Conservation (phyloP, 306 rosid genomes). For the Elaeagnus macrophylla region DNA sequence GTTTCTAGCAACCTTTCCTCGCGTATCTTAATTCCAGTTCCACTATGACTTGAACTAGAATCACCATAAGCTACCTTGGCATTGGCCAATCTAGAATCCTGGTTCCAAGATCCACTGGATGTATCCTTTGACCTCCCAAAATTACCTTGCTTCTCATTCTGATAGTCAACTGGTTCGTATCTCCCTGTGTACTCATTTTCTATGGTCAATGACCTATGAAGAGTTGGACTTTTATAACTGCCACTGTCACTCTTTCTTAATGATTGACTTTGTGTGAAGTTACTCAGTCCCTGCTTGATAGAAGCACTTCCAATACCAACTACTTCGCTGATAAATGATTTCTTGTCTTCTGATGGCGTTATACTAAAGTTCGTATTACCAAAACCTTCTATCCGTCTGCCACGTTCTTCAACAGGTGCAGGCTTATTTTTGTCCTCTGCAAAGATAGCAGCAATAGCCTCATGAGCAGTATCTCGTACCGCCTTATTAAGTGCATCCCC, state of each 20-base stretch:
- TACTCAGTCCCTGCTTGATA: slow-evolving; percentile 83
- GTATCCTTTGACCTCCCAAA: slow-evolving; percentile 49
- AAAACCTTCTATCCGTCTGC: slow-evolving; percentile 89
- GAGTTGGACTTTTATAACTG: slow-evolving; percentile 76
- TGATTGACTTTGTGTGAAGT: slow-evolving; percentile 68
- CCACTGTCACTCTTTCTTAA: slow-evolving; percentile 67
- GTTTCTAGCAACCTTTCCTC: slow-evolving; percentile 93
- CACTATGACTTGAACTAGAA: slow-evolving; percentile 41
- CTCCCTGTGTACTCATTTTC: slow-evolving; percentile 54
- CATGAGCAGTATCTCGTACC: slow-evolving; percentile 88
- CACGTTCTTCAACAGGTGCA: slow-evolving; percentile 68
- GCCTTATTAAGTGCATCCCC: slow-evolving; percentile 93
- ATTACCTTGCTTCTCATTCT: slow-evolving; percentile 45
- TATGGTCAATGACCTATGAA: slow-evolving; percentile 74
- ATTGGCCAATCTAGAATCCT: slow-evolving; percentile 50
- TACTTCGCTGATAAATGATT: slow-evolving; percentile 90
- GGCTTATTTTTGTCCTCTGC: slow-evolving; percentile 60
- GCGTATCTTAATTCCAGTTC: slow-evolving; percentile 44
- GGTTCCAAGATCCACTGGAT: slow-evolving; percentile 59
- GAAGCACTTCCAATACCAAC: slow-evolving; percentile 96
- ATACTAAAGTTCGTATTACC: slow-evolving; percentile 68
- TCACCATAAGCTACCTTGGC: slow-evolving; percentile 48
- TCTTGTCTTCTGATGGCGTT: slow-evolving; percentile 52
- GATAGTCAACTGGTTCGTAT: slow-evolving; percentile 69
- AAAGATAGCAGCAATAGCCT: slow-evolving; percentile 70